Base-by-base conservation (phyloP, 768 basidiomycete genomes). In the Naganishia vaughanmartiniae region DNA sequence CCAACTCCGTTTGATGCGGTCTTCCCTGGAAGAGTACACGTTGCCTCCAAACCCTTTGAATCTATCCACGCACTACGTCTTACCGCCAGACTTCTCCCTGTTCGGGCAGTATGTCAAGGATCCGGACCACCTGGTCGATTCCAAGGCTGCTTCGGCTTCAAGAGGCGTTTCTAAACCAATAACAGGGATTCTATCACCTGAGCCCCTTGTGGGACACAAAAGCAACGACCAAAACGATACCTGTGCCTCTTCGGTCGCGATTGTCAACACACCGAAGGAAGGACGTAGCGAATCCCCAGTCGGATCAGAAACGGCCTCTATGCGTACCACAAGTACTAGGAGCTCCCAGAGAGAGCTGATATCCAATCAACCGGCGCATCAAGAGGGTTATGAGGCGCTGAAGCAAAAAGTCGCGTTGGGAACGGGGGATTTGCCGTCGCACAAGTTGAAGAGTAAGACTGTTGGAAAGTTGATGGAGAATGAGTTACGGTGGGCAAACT, bases 401-500 rank as follows among this genome's bases (percentile, higher is more conserved):
- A 83, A 84, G 0, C 79, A 83, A 11, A 83, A 85, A 1, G 86
- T 88, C 0, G 90, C 89, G 77, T 87, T 84, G 5, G 85, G 86
- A 4, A 84, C 86, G 3, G 82, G 86, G 4, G 76, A 78, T 48
- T 65, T 70, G 45, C 90, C 93, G 11, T 91, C 91, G 3, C 77
- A 84, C 1, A 87, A 87, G 2, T 83, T 86, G 3, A 83, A 81
- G 14, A 84, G 89, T 0, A 78, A 83, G 10, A 78, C 80, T 2
- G 82, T 87, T 1, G 86, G 86, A 0, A 82, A 85, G 31, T 24
- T 67, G 24, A 85, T 97, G 17, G 75, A 94, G 19, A 84, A 83
- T 6, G 93, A 91, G 78, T 79, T 99, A 57, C 86, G 95, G 57
- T 99, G 95, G 95, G 90, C 92, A 1, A 98, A 95, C 76, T 89